These are phyloP conservation scores for Pulveroboletus sp. DNA, from an alignment of 768 basidiomycete species.

Conservation along the genomic window DNA sequence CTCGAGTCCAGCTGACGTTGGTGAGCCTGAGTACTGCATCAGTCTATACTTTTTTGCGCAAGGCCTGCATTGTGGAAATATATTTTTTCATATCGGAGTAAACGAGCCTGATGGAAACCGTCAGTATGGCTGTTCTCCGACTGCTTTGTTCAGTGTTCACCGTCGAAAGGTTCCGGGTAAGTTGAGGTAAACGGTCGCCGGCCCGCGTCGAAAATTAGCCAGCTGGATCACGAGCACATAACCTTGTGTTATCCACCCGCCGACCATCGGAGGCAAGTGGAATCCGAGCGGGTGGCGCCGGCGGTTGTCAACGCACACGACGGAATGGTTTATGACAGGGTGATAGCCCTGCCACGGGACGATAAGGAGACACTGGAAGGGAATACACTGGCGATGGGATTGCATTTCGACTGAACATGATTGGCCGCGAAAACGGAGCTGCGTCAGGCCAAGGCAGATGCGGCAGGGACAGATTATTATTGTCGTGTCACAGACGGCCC, in stretches of 20 bases:
- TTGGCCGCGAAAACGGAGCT: too few species aligned
- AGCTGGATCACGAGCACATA: neutral
- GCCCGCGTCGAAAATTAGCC: neutral
- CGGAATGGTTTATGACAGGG: neutral
- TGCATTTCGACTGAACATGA: too few species aligned
- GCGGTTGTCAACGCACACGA: neutral
- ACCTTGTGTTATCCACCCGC: neutral
- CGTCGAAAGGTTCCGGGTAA: too few species aligned
- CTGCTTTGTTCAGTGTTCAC: neutral
- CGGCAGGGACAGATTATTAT: too few species aligned
- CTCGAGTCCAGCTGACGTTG: too few species aligned
- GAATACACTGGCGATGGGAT: too few species aligned
- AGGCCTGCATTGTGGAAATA: neutral
- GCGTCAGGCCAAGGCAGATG: too few species aligned
- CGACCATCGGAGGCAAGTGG: neutral
- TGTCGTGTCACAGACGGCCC: too few species aligned
- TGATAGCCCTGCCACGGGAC: too few species aligned
- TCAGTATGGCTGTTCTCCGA: neutral
- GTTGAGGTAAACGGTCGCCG: neutral
- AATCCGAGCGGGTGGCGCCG: neutral
- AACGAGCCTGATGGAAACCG: neutral
- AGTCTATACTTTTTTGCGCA: neutral
- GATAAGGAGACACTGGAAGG: too few species aligned
- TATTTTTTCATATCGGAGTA: neutral
- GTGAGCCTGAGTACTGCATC: too few species aligned